A percentile compares a stretch with the other conserved stretches of the same genome.
Evolutionary conservation across 768 basidiomycete genomes (phyloP).

Genomic region (Amanita subjunquillea): DNA sequence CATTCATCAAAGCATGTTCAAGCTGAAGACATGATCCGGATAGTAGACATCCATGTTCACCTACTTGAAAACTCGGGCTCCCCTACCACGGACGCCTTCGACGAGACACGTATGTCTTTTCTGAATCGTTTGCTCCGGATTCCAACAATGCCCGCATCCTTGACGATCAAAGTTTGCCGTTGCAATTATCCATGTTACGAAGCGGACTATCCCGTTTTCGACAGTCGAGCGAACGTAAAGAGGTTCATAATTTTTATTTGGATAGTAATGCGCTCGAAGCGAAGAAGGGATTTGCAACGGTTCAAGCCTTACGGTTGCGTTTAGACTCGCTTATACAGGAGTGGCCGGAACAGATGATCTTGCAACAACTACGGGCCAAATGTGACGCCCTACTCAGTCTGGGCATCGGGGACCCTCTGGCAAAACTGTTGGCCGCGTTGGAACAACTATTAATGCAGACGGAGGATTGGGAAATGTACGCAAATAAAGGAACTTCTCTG

Average conservation of each 20-base stretch:
- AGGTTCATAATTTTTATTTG: slow-evolving; percentile 64
- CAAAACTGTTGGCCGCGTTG: slow-evolving; percentile 70
- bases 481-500: slow-evolving; percentile 85
- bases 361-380: slow-evolving; percentile 71
- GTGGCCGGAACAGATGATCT: slow-evolving; percentile 97
- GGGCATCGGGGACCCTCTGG: slow-evolving; percentile 60
- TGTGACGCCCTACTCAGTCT: slow-evolving; percentile 58
- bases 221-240: slow-evolving; percentile 6
- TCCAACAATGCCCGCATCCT: slow-evolving; percentile 18
- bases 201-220: slow-evolving; percentile 24
- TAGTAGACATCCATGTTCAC: slow-evolving; percentile 38
- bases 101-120: slow-evolving; percentile 10
- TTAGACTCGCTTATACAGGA: slow-evolving; percentile 52
- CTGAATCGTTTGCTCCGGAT: slow-evolving; percentile 21
- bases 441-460: slow-evolving; percentile 82
- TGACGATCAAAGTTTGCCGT: slow-evolving; percentile 39
- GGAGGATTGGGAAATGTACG: slow-evolving; percentile 94
- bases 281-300: slow-evolving; percentile 42
- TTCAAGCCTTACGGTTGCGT: slow-evolving; percentile 40
- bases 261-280: slow-evolving; percentile 71
- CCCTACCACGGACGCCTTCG: slow-evolving; percentile 3
- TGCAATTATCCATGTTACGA: slow-evolving; percentile 42
- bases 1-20: slow-evolving; percentile 19
- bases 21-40: slow-evolving; percentile 21
- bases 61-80: slow-evolving; percentile 20